These are phyloP conservation scores for Colletotrichum chrysophilum DNA, from an alignment of 2,329 filamentous ascomycete species.

Conservation along the genomic window DNA sequence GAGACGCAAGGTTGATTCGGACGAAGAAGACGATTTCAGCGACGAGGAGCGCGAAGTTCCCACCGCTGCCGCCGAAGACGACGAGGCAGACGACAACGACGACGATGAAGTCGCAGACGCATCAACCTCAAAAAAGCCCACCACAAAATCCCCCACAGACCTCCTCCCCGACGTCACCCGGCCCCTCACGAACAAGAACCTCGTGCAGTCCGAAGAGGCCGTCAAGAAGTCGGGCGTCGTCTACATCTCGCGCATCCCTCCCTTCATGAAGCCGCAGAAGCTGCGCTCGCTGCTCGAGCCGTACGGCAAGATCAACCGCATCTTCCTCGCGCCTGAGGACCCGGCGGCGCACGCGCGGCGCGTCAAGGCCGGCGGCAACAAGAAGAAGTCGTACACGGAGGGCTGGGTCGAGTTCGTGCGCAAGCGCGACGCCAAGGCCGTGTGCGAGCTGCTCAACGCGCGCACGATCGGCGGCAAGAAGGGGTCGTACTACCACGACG, in stretches of 20 bases:
- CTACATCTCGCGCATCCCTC: conserved; percentile 83
- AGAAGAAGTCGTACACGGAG: conserved; percentile 81
- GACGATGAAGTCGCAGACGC: conserved; percentile 26
- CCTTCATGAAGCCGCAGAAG: conserved; percentile 86
- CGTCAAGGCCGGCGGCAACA: conserved; percentile 78
- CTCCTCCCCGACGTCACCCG: conserved; percentile 55
- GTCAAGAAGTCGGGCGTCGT: conserved; percentile 79
- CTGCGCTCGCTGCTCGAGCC: conserved; percentile 76
- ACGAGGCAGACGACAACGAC: conserved; percentile 30
- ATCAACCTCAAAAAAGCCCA: conserved; percentile 27
- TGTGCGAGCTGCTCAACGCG: conserved; percentile 77
- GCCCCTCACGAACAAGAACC: conserved; percentile 69
- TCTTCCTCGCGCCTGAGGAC: conserved; percentile 82
- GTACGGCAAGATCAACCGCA: conserved; percentile 77
- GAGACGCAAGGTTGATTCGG: conserved; percentile 62
- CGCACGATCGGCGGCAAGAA: conserved; percentile 84
- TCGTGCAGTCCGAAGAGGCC: conserved; percentile 67
- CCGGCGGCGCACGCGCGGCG: conserved; percentile 68
- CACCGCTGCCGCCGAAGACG: conserved; percentile 30
- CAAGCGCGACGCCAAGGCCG: conserved; percentile 80
- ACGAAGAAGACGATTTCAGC: conserved; percentile 42
- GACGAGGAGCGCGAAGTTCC: conserved; percentile 37
- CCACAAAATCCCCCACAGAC: neutral
- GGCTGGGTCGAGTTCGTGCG: conserved; percentile 85
- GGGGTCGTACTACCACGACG: conserved; percentile 81